Evolutionary conservation across 768 basidiomycete species (phyloP).

Genomic region (Termitomyces sp.): DNA sequence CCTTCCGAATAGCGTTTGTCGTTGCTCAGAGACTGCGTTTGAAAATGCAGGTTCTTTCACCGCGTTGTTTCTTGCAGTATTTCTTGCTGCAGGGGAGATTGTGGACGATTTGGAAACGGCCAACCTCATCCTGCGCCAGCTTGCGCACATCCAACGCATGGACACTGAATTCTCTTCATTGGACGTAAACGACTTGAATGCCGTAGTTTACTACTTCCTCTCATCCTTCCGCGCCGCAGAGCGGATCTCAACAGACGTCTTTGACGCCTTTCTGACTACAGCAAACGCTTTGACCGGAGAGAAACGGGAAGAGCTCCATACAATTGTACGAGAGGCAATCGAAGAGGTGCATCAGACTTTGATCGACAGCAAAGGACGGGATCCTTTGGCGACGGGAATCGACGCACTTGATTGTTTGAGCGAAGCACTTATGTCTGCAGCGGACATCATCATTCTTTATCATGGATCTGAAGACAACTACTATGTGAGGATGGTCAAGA

Average conservation of each 20-base stretch:
- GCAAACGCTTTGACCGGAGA: slow-evolving; percentile 5
- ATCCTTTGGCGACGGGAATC: slow-evolving; percentile 19
- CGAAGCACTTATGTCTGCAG: slow-evolving; percentile 18
- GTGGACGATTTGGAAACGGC: not conserved
- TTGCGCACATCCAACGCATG: slow-evolving; percentile 27
- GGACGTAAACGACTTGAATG: slow-evolving; percentile 22
- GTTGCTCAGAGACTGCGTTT: not conserved
- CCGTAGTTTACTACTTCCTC: slow-evolving; percentile 22
- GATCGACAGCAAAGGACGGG: slow-evolving; percentile 15
- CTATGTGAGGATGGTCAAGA: not conserved
- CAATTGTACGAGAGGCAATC: slow-evolving; percentile 20
- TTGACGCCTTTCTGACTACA: not conserved
- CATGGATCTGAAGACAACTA: slow-evolving; percentile 15
- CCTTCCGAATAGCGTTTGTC: not conserved
- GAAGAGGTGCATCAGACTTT: slow-evolving; percentile 28
- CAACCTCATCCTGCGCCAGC: not conserved
- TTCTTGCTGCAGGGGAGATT: not conserved
- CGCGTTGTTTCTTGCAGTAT: not conserved
- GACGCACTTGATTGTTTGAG: slow-evolving; percentile 15
- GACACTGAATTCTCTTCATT: slow-evolving; percentile 23
- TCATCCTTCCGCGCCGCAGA: not conserved
- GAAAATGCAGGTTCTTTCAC: not conserved
- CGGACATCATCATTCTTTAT: slow-evolving; percentile 17
- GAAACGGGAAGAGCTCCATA: slow-evolving; percentile 21
- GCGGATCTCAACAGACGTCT: slow-evolving; percentile 9